phyloP scores from a whole-genome alignment of 2,329 filamentous ascomycete genomes.

The Colletotrichum sublineola region DNA sequence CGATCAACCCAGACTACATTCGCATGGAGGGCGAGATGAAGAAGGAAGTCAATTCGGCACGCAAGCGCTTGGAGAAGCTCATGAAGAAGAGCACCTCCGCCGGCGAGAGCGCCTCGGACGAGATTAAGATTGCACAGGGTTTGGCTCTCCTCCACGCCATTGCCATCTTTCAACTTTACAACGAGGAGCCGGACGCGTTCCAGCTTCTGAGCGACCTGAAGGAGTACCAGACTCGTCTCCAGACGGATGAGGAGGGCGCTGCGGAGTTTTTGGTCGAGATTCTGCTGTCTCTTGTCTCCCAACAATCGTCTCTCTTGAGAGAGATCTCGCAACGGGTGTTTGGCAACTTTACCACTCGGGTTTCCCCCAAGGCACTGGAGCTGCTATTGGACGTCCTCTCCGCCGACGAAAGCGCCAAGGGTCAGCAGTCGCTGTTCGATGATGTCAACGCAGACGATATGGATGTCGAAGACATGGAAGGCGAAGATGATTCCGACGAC shows the following conservation, averaged over 20 bases:
- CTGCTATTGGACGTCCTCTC: constrained; percentile 76
- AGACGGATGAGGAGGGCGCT: constrained; percentile 66
- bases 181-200: constrained; percentile 87
- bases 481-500: constrained; percentile 59
- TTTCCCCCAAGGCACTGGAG: constrained; percentile 80
- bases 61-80: constrained; percentile 66
- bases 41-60: constrained; percentile 64
- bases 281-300: constrained; percentile 88
- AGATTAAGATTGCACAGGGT: constrained; percentile 67
- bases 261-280: constrained; percentile 87
- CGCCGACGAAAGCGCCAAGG: constrained; percentile 83
- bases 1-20: constrained; percentile 65
- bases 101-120: constrained; percentile 49
- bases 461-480: constrained; percentile 54
- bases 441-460: constrained; percentile 66
- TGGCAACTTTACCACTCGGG: constrained; percentile 80
- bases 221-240: constrained; percentile 77
- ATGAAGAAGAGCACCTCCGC: constrained; percentile 54
- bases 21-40: constrained; percentile 69
- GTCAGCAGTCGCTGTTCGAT: constrained; percentile 88
- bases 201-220: constrained; percentile 86
- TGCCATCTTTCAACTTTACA: constrained; percentile 89
- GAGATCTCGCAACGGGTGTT: constrained; percentile 92
- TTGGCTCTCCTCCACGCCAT: constrained; percentile 87
- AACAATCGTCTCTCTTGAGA: constrained; percentile 85